A percentile compares a stretch with the other conserved stretches of the same genome.
These are phyloP conservation scores for Withania somnifera DNA, from an alignment of 305 asterid species.

Conservation along the genomic window DNA sequence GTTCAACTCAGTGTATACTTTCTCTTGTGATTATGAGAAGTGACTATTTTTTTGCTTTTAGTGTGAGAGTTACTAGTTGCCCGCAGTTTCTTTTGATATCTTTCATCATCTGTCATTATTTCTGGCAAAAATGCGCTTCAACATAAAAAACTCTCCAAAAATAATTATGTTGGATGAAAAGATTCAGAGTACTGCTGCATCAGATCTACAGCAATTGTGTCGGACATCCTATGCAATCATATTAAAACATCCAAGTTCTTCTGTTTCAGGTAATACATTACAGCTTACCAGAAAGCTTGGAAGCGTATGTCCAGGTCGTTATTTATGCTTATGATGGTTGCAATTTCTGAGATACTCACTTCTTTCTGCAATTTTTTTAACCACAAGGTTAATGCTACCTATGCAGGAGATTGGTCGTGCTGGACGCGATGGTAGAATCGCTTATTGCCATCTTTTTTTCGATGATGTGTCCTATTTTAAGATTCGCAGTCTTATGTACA, in stretches of 20 bases:
- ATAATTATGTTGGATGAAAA: background rate
- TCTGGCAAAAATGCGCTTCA: background rate
- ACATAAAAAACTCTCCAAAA: background rate
- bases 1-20: background rate
- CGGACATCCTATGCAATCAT: conserved; percentile 5
- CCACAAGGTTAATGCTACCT: conserved; percentile 6
- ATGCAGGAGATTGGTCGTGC: conserved; percentile 97
- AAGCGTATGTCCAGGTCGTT: conserved; percentile 91
- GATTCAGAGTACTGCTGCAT: background rate
- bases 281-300: conserved; percentile 95
- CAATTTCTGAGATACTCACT: background rate
- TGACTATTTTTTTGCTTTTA: background rate
- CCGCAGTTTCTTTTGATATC: background rate
- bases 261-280: conserved; percentile 79
- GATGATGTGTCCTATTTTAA: conserved; percentile 70
- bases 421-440: conserved; percentile 89
- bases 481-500: conserved; percentile 84
- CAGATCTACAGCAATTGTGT: background rate
- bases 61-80: background rate
- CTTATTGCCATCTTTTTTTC: conserved; percentile 85
- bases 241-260: background rate
- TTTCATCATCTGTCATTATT: background rate
- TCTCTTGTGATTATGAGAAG: background rate
- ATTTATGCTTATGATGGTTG: background rate
- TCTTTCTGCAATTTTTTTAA: conserved; percentile 10